A percentile compares a stretch with the other conserved stretches of the same genome.
These are phyloP conservation scores for Funneliformis caledonium DNA, from an alignment of 371 early-diverging fungal species.

Conservation along the genomic window DNA sequence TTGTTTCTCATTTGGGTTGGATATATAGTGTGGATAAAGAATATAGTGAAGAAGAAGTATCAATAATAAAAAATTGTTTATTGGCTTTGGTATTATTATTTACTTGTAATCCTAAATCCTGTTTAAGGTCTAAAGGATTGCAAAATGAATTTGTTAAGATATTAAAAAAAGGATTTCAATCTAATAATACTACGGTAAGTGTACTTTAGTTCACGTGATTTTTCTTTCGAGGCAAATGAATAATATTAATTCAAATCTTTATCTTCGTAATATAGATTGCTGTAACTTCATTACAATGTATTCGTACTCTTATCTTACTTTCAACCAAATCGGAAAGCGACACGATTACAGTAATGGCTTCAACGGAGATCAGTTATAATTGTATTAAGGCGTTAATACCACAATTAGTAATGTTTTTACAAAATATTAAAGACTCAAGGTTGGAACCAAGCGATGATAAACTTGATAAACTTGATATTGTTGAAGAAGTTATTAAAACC, in stretches of 20 bases:
- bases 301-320: slow-evolving; percentile 55
- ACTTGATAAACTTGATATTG: slow-evolving; percentile 25
- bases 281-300: slow-evolving; percentile 55
- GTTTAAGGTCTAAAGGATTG: slow-evolving; percentile 43
- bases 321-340: slow-evolving; percentile 45
- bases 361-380: slow-evolving; percentile 46
- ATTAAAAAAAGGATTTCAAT: slow-evolving; percentile 46
- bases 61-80: slow-evolving; percentile 50
- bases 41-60: slow-evolving; percentile 27
- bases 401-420: slow-evolving; percentile 45
- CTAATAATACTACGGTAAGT: slow-evolving; percentile 47
- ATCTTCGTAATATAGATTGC: slow-evolving; percentile 44
- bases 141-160: slow-evolving; percentile 44
- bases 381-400: slow-evolving; percentile 48
- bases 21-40: neutral
- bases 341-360: slow-evolving; percentile 20
- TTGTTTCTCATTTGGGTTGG: neutral
- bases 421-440: slow-evolving; percentile 40
- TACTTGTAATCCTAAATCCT: slow-evolving; percentile 53
- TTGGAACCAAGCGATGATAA: slow-evolving; percentile 21
- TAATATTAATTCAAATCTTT: neutral
- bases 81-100: slow-evolving; percentile 52
- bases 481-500: slow-evolving; percentile 55
- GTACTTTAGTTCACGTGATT: too few relatives aligned
- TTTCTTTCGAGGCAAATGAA: neutral